Evolutionary conservation across 2,329 filamentous ascomycete species (phyloP), one percentile per base, ranked within the genome.

Genomic region (Pseudocercospora pini-densiflorae): DNA sequence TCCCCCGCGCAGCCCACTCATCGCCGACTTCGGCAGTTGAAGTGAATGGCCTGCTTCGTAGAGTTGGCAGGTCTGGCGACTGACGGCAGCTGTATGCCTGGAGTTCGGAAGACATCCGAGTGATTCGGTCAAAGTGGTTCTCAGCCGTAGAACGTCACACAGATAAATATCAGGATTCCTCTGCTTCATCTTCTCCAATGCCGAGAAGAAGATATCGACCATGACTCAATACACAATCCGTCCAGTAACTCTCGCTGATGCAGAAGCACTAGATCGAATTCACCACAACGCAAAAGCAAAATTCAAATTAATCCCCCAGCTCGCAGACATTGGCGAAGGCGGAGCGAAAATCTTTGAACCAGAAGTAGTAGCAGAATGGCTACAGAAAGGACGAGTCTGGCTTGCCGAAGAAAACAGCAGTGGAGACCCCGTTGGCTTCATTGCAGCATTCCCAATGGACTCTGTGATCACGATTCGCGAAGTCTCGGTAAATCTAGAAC

Each of bases 391-490:
- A 5, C 45, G 47, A 23, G 60, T 70, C 31, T 68, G 60, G 12
- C 8, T 70, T 29, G 66, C 61, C 12, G 27, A 57, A 14, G 19
- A 63, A 23, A 29, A 12, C 27, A 14, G 14, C 45, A 12, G 7
- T 16, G 16, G 49, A 21, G 12, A 58, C 33, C 57, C 43, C 9
- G 58, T 66, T 5, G 68, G 68, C 3, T 58, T 68, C 29, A 55
- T 66, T 3, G 66, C 63, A 2, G 61, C 66, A 8, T 55, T 64
- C 1, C 63, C 61, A 1, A 68, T 54, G 55, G 66, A 68, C 23
- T 4, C 59, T 10, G 23, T 36, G 1, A 47, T 68, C 3, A 67
- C 62, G 43, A 45, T 70, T 19, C 54, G 57, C 12, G 66, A 70
- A 23, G 49, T 70, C 14, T 64, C 62, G 7, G 68, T 70, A 14